These are phyloP conservation scores for Urostyla sp. DNA, from an alignment of 73 alveolate species.

Conservation along the genomic window DNA sequence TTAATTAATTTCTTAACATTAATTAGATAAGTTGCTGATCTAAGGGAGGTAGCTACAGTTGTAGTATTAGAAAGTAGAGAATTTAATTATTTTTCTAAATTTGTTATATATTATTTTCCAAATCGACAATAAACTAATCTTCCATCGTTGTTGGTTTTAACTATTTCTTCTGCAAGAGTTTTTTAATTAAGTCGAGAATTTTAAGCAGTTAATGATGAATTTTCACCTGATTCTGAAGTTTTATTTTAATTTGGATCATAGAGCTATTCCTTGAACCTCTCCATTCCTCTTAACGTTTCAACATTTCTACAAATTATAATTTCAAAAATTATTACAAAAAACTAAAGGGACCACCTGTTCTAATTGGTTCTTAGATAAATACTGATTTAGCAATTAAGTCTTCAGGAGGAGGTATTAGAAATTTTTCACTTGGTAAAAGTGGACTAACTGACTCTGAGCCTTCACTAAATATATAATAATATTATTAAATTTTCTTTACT, in stretches of 20 bases:
- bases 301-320: neutral
- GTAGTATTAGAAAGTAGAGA: neutral
- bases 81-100: constrained; percentile 29
- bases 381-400: constrained; percentile 38
- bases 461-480: too few species aligned
- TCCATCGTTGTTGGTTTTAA: constrained; percentile 22
- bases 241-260: neutral
- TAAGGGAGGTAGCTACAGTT: neutral
- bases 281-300: constrained; percentile 27
- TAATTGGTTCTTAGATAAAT: constrained; percentile 30
- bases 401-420: constrained; percentile 52
- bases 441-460: too few species aligned
- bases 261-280: neutral
- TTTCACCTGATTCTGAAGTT: neutral
- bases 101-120: constrained; percentile 37
- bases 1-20: constrained; percentile 54
- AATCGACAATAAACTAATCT: constrained; percentile 43
- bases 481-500: too few species aligned
- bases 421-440: constrained; percentile 6
- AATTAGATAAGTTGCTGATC: constrained; percentile 26
- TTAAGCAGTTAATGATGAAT: neutral
- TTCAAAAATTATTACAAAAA: constrained; percentile 24
- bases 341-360: constrained; percentile 57
- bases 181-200: neutral
- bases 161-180: constrained; percentile 17